Evolutionary conservation across 371 early-diverging fungal genomes (phyloP).

Genomic region (Lichtheimia ramosa): DNA sequence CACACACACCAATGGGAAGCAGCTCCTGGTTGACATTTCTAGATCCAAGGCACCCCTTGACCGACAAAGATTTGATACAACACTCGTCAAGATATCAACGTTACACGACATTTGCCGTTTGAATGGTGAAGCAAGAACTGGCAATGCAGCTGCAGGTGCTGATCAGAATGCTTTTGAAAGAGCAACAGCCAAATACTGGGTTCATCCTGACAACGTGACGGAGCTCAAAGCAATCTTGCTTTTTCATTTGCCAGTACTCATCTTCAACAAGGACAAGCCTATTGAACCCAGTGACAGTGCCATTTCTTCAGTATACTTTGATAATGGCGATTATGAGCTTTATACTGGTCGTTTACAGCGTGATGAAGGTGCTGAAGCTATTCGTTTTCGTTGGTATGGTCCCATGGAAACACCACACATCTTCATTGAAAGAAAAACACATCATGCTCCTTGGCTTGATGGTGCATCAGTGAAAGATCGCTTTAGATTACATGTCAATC

Average conservation of each 20-base stretch:
- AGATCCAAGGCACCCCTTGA: slow-evolving; percentile 33
- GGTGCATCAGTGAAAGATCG: slow-evolving; percentile 96
- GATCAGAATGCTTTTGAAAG: slow-evolving; percentile 78
- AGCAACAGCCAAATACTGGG: slow-evolving; percentile 97
- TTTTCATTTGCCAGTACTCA: slow-evolving; percentile 93
- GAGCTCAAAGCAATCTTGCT: slow-evolving; percentile 93
- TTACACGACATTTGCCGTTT: slow-evolving; percentile 85
- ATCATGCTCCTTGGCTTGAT: slow-evolving; percentile 95
- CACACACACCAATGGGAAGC: slow-evolving; percentile 21
- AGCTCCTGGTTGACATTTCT: slow-evolving; percentile 28
- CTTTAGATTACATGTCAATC: slow-evolving; percentile 87
- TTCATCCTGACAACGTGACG: slow-evolving; percentile 96
- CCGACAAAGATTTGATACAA: slow-evolving; percentile 69
- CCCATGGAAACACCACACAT: slow-evolving; percentile 60
- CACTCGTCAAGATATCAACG: slow-evolving; percentile 85
- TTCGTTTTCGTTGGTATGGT: slow-evolving; percentile 92
- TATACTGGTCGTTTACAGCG: slow-evolving; percentile 92
- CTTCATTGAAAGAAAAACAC: slow-evolving; percentile 98
- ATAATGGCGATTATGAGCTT: slow-evolving; percentile 89
- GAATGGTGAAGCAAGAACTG: slow-evolving; percentile 62
- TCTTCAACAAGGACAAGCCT: slow-evolving; percentile 80
- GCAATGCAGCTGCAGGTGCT: slow-evolving; percentile 57
- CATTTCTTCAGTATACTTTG: slow-evolving; percentile 95
- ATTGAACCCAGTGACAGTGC: slow-evolving; percentile 76
- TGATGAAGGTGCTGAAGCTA: slow-evolving; percentile 90